Evolutionary conservation across 805 yeast genomes (phyloP), one percentile per base, ranked within the genome.

Genomic region (Cephaloascus albidus): DNA sequence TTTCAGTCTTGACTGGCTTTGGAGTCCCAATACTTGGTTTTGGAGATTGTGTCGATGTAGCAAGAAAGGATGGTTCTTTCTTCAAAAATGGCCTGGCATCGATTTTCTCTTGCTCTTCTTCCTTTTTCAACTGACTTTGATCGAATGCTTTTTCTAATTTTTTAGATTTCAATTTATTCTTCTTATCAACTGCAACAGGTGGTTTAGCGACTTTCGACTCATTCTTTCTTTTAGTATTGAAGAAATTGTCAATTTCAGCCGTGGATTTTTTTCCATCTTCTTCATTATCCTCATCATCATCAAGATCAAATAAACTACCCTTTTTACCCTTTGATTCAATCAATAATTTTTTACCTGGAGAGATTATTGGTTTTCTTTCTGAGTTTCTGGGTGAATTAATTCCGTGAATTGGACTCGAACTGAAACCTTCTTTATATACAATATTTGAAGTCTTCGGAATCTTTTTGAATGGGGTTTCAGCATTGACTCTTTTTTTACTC

Each of bases 101-200:
- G n/a, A n/a, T n/a, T n/a, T n/a, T n/a, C n/a, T n/a, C n/a, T n/a
- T n/a, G n/a, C 10, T 54, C 55, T 12, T 35, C 45, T 44, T 20
- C 30, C 30, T 28, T 17, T n/a, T 31, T 12, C 38, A 18, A 38
- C 32, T 18, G n/a, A 26, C 15, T 37, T 27, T 39, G 42, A 19
- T 34, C 41, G 27, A 45, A 40, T 3, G 47, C 39, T 39, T 41
- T 42, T 38, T 45, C 38, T 32, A 36, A 5, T 20, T 18, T 14
- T 16, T 4, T 5, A 18, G 50, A 40, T 36, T 40, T 37, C 19
- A 36, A 30, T 20, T 39, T 40, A 34, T 36, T 40, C 28, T 41
- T 37, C 14, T 31, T 38, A 16, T n/a, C n/a, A n/a, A n/a, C n/a
- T n/a, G n/a, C n/a, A n/a, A n/a, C n/a, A n/a, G n/a, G n/a, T n/a